phyloP scores from a whole-genome alignment of 2,329 filamentous ascomycete genomes.

The Fusarium sp. region DNA sequence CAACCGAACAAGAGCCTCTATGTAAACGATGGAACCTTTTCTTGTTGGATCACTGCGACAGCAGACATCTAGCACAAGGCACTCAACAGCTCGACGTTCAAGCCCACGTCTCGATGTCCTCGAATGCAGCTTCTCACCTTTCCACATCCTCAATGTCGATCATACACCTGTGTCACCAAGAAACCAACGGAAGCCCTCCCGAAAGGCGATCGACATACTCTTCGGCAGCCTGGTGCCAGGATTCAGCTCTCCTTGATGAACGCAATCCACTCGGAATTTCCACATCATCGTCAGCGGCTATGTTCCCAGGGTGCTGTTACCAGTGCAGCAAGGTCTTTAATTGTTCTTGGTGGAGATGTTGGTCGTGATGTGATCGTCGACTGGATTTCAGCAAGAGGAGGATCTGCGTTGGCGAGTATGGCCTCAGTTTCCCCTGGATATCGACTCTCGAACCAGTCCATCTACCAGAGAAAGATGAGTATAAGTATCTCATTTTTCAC shows the following conservation, averaged over 20 bases:
- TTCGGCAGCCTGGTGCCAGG: background rate
- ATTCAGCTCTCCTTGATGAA: background rate
- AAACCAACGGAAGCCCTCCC: background rate
- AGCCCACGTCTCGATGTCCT: background rate
- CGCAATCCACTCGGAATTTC: background rate
- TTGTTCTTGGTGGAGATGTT: background rate
- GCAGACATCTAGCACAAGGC: background rate
- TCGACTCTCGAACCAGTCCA: background rate
- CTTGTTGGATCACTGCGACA: background rate
- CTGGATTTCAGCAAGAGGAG: background rate
- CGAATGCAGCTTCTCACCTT: no score
- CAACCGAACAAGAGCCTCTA: no score
- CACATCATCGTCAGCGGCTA: background rate
- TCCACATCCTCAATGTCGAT: background rate
- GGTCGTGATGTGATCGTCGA: background rate
- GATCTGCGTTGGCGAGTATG: slow-evolving; percentile 1
- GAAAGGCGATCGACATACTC: background rate
- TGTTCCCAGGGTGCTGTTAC: background rate
- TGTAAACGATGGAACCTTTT: background rate
- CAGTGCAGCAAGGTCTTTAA: background rate
- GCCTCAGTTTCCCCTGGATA: background rate
- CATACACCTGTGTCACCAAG: background rate
- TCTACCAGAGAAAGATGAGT: background rate
- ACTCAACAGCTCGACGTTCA: background rate
- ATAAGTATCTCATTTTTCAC: slow-evolving; percentile 3